Evolutionary conservation across 768 basidiomycete species (phyloP).

Genomic region (Amanita thiersii): DNA sequence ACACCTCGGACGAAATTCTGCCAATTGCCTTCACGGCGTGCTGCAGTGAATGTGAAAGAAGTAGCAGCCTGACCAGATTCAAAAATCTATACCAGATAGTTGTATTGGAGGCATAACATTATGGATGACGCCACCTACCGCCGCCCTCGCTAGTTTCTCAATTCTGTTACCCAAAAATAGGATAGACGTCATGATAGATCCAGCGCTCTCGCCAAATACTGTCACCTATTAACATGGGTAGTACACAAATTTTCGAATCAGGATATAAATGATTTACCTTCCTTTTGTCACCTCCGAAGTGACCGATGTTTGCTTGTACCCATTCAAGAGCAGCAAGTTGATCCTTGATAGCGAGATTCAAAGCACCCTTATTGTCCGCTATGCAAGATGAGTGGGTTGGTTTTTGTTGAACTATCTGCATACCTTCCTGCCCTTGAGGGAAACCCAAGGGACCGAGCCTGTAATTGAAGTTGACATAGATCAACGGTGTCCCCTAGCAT

Average conservation of each 20-base stretch:
- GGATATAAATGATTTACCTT: conserved; percentile 19
- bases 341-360: conserved; percentile 33
- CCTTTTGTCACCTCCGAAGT: conserved; percentile 48
- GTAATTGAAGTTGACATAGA: no score
- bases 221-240: conserved; percentile 25
- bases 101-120: neutral
- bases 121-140: conserved; percentile 15
- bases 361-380: no score
- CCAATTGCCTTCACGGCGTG: conserved; percentile 20
- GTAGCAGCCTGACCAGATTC: conserved; percentile 33
- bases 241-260: neutral
- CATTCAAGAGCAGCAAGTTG: conserved; percentile 31
- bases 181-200: conserved; percentile 31
- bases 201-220: conserved; percentile 40
- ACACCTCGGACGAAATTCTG: conserved; percentile 22
- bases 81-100: conserved; percentile 23
- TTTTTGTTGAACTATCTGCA: conserved; percentile 39
- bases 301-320: conserved; percentile 46
- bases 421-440: no score
- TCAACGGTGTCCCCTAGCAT: conserved; percentile 25
- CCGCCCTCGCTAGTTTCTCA: conserved; percentile 20
- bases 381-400: no score
- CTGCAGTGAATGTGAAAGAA: conserved; percentile 19
- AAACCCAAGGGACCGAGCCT: no score
- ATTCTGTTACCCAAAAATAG: conserved; percentile 26